A percentile compares a stretch with the other conserved stretches of the same genome.
These are phyloP conservation scores for Glycine latifolia DNA, from an alignment of 306 rosid species.

Conservation along the genomic window DNA sequence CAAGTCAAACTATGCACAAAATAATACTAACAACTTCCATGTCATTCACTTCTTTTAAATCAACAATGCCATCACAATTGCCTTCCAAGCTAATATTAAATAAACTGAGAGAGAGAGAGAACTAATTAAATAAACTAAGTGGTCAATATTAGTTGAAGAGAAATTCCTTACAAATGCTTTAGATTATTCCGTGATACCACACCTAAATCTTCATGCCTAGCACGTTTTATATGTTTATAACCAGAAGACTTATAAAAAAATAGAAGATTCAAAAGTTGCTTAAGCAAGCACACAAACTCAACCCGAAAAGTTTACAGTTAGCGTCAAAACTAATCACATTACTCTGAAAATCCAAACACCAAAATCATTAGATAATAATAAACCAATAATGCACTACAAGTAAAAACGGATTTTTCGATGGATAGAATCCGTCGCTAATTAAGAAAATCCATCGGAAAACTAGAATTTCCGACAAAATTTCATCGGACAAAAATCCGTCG, in stretches of 20 bases:
- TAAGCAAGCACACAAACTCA: constrained; percentile 3
- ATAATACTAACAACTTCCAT: constrained; percentile 17
- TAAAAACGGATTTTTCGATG: no score
- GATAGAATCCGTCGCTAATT: no score
- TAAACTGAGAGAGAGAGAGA: background rate
- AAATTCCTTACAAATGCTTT: no score
- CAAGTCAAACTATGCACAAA: constrained; percentile 27
- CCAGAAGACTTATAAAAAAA: constrained; percentile 9
- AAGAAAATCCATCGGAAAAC: no score
- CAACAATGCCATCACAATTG: constrained; percentile 6
- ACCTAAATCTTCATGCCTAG: background rate
- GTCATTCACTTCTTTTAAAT: constrained; percentile 16
- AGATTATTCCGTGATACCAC: no score
- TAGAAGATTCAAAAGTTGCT: constrained; percentile 7
- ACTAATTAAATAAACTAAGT: constrained; percentile 14
- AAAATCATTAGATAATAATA: no score
- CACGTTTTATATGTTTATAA: constrained; percentile 61
- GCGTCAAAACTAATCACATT: constrained; percentile 52
- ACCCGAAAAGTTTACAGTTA: constrained; percentile 5
- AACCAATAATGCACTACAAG: no score
- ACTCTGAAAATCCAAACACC: no score
- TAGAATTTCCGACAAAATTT: no score
- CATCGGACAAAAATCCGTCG: no score
- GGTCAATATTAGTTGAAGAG: background rate
- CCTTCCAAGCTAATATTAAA: constrained; percentile 24